phyloP scores from a whole-genome alignment of 1,139 yeast species.

The Candida sp. region DNA sequence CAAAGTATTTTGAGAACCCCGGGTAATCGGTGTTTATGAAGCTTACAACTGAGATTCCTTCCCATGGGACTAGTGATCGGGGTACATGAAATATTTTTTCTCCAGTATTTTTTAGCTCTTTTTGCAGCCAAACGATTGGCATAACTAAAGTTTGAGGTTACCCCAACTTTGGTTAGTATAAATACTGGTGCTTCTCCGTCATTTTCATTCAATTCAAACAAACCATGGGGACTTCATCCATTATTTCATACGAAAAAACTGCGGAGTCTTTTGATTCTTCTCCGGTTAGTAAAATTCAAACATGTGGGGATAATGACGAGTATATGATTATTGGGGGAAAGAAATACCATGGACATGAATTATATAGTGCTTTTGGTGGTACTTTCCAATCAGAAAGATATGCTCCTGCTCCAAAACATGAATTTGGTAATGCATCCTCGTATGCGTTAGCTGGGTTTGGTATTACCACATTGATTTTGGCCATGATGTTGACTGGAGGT shows the following conservation, averaged over 20 bases:
- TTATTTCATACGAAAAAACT: neutral
- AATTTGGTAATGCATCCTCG: conserved; percentile 54
- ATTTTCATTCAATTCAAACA: neutral
- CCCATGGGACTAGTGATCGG: neutral
- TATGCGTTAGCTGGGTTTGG: conserved; percentile 52
- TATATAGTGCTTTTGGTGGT: conserved; percentile 28
- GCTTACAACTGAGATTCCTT: neutral
- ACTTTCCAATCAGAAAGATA: conserved; percentile 26
- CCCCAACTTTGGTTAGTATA: neutral
- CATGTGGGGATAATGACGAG: conserved; percentile 2
- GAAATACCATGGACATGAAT: conserved; percentile 32
- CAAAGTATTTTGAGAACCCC: too few species aligned
- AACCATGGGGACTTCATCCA: neutral
- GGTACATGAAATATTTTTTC: neutral
- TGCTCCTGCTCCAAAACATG: conserved; percentile 23
- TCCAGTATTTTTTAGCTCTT: neutral
- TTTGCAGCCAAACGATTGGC: neutral
- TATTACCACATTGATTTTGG: conserved; percentile 38
- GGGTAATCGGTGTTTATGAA: too few species aligned
- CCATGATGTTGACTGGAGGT: conserved; percentile 32
- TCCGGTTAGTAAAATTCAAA: conserved; percentile 5
- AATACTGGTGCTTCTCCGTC: neutral
- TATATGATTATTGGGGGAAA: conserved; percentile 11
- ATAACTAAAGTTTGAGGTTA: neutral
- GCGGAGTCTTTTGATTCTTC: neutral